Base-by-base conservation (phyloP, 352 stramenopile species). In the Blastocystis sp. region DNA sequence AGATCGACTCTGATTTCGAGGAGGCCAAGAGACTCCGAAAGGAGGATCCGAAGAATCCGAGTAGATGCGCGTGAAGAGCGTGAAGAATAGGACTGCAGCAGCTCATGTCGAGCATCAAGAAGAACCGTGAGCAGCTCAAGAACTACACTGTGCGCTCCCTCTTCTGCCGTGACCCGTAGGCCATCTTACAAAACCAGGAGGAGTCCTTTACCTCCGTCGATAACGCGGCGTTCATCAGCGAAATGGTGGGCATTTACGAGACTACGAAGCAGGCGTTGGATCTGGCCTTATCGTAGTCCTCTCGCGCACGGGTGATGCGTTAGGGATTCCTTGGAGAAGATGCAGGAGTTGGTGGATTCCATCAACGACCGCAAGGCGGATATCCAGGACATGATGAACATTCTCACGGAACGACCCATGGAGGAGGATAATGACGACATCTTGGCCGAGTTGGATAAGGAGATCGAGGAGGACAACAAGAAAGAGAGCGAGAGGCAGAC, bases 281-380 rank as follows among this genome's bases (percentile, higher is more conserved):
- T 69, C 13, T 26, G 39, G 55, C 41, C 33, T 61, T 41, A 24
- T 51, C 74, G 74, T 85, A 85, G n/a, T 2, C 50, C 1, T 55
- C n/a, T 10, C 6, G 12, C 59, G 33, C 12, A 4, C 19, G 31
- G 0, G 19, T 50, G 26, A 39, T 35, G 21, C 37, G 0, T 6
- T 85, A 85, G 74, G 6, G 60, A 85, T 69, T 61, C 74, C 45
- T 29, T 45, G 24, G 21, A 66, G 37, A 69, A 74, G 39, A 31
- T 85, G 26, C 41, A 62, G 35, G 74, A 85, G 4, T n/a, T 85
- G 51, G 70, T 85, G 50, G 74, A 85, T 45, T 12, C 59, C n/a
- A 85, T 85, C 39, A 50, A n/a, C 31, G 74, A 85, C 13, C 50
- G 66, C 35, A 29, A 37, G 19, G 55, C 26, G 16, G 4, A 62